A percentile compares a stretch with the other conserved stretches of the same genome.
These are phyloP conservation scores for Colletotrichum magnum DNA, from an alignment of 2,329 filamentous ascomycete genomes.

Conservation along the genomic window DNA sequence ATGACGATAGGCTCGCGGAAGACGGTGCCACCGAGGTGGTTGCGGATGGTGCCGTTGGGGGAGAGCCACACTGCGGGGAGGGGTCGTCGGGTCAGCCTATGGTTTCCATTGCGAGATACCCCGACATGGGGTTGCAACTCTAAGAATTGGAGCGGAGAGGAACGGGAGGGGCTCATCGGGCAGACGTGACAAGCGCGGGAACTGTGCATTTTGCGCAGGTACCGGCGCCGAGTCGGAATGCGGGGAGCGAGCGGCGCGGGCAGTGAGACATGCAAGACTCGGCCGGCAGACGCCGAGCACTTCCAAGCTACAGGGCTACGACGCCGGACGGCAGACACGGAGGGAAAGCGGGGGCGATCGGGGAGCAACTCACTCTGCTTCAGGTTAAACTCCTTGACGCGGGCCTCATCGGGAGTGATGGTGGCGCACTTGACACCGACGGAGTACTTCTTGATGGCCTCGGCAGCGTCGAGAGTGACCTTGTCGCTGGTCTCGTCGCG, in stretches of 20 bases:
- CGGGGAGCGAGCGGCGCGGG: conserved; percentile 10
- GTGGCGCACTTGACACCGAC: conserved; percentile 99
- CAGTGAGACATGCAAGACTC: conserved; percentile 19
- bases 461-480: conserved; percentile 94
- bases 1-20: conserved; percentile 99
- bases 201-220: conserved; percentile 23
- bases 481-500: conserved; percentile 96
- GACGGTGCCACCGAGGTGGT: conserved; percentile 88
- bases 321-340: neutral
- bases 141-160: conserved; percentile 5
- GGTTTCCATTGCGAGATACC: neutral
- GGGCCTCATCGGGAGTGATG: conserved; percentile 97
- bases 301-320: neutral
- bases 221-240: conserved; percentile 19
- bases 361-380: conserved; percentile 84
- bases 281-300: neutral
- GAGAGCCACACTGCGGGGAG: conserved; percentile 88
- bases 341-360: neutral
- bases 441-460: conserved; percentile 99
- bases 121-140: conserved; percentile 3
- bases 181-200: conserved; percentile 16
- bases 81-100: conserved; percentile 17
- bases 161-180: conserved; percentile 19
- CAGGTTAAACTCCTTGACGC: conserved; percentile 97
- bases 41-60: conserved; percentile 91